Evolutionary conservation across 73 alveolate species (phyloP).

Genomic region (Blepharisma stoltei): DNA sequence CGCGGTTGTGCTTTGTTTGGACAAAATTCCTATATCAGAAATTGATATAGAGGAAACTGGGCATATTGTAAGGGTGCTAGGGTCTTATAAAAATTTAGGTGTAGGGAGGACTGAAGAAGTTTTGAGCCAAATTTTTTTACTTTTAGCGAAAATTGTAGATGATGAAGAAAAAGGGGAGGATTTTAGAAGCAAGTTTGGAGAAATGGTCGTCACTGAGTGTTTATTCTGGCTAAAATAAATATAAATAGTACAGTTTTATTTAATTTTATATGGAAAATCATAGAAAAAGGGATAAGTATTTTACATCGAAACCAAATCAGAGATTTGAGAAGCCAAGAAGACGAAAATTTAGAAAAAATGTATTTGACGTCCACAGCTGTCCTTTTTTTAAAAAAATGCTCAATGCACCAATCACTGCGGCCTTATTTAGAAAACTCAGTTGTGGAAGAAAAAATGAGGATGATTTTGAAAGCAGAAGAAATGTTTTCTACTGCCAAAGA

Average conservation of each 20-base stretch:
- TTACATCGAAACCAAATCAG: slow-evolving; percentile 64
- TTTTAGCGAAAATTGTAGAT: slow-evolving; percentile 55
- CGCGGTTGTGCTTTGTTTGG: slow-evolving; percentile 78
- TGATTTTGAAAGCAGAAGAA: slow-evolving; percentile 61
- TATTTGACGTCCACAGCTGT: slow-evolving; percentile 61
- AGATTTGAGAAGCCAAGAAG: slow-evolving; percentile 67
- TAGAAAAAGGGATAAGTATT: too few species aligned
- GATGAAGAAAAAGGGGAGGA: slow-evolving; percentile 46
- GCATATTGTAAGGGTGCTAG: slow-evolving; percentile 55
- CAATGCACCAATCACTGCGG: slow-evolving; percentile 46
- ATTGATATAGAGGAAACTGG: slow-evolving; percentile 76
- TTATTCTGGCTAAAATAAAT: too few species aligned
- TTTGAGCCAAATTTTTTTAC: slow-evolving; percentile 67
- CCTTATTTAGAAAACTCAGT: slow-evolving; percentile 43
- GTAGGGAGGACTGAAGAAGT: slow-evolving; percentile 88
- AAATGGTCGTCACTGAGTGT: slow-evolving; percentile 60
- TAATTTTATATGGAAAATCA: too few species aligned
- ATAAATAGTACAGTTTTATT: too few species aligned
- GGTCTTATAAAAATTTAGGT: slow-evolving; percentile 78
- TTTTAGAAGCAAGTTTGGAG: slow-evolving; percentile 65
- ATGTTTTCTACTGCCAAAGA: slow-evolving; percentile 39
- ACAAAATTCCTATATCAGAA: slow-evolving; percentile 67
- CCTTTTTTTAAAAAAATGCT: slow-evolving; percentile 66
- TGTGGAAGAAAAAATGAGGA: slow-evolving; percentile 46
- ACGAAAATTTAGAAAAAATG: slow-evolving; percentile 60